Conservation (phyloP, 75 land plant species). For the Sequoiadendron giganteum region DNA sequence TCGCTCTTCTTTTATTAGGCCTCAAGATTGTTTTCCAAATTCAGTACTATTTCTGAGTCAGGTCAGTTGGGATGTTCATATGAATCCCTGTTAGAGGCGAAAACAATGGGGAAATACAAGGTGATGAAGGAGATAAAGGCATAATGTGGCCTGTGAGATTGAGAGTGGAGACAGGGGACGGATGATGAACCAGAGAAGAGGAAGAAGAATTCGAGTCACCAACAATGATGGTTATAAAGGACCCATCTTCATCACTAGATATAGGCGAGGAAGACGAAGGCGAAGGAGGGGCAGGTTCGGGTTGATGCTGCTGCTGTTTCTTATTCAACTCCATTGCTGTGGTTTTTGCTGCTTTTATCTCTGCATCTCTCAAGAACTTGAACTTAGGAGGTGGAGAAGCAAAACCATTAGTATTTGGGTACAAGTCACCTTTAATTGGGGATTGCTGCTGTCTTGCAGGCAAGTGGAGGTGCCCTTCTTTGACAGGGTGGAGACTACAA, state of each 20-base stretch:
- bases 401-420: slow-evolving; percentile 14
- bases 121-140: slow-evolving; percentile 1
- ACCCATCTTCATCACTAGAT: slow-evolving; percentile 21
- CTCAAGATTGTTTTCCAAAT: not conserved
- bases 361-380: slow-evolving; percentile 67
- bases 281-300: slow-evolving; percentile 4
- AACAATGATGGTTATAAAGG: slow-evolving; percentile 19
- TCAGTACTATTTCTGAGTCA: not conserved
- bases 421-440: slow-evolving; percentile 23
- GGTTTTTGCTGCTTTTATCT: slow-evolving; percentile 45
- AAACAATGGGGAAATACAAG: slow-evolving; percentile 4
- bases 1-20: not conserved
- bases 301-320: not conserved
- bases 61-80: not conserved
- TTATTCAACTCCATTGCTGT: slow-evolving; percentile 23
- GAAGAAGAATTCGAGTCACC: slow-evolving; percentile 7
- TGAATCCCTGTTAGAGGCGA: not conserved
- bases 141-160: not conserved
- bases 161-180: not conserved
- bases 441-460: slow-evolving; percentile 10
- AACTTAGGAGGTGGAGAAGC: slow-evolving; percentile 68
- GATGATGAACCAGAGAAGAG: slow-evolving; percentile 6
- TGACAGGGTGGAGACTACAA: not conserved
- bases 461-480: not conserved
- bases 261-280: not conserved